Evolutionary conservation across 1,139 yeast species (phyloP), one percentile per base, ranked within the genome.

Genomic region (Insectozyma bohioensis): DNA sequence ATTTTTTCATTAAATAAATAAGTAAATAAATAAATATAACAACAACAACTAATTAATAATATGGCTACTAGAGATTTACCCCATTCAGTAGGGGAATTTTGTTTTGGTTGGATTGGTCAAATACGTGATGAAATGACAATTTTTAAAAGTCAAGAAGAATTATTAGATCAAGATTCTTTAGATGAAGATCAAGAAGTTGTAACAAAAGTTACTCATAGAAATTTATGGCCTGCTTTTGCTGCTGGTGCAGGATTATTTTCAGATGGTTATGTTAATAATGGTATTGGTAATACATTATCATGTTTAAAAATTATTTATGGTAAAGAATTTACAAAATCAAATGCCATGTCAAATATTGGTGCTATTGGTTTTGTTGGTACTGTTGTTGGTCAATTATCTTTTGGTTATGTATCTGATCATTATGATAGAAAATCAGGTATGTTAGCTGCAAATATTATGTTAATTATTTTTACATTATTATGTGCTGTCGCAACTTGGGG

Each of bases 201-300:
- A 12, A 36, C 35, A 4, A 40, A 33, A 21, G 65, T 63, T 10
- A 44, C 49, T 31, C 40, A 47, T 38, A 60, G 51, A 25, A 59
- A 52, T 34, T 54, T 63, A 32, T 77, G 94, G 86, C 85, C 95
- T 5, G 85, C 90, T 29, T 72, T 85, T 44, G 80, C 88, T 13
- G 80, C 95, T 1, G 97, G 97, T 43, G 92, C 95, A 1, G 96
- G 96, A 35, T 67, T 88, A 34, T 86, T 88, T 55, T 80, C 92
- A 18, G 97, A 88, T 58, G 96, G 97, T 39, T 87, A 87, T 53
- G 84, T 86, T 44, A 87, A 87, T 58, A 84, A 84, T 61, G 79
- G 92, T 30, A 84, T 86, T 40, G 77, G 88, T 37, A 73, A 90
- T 8, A 94, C 83, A 12, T 69, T 80, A 28, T 78, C 88, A 10